These are phyloP conservation scores for Lentinus brumalis DNA, from an alignment of 768 basidiomycete species.

Conservation along the genomic window DNA sequence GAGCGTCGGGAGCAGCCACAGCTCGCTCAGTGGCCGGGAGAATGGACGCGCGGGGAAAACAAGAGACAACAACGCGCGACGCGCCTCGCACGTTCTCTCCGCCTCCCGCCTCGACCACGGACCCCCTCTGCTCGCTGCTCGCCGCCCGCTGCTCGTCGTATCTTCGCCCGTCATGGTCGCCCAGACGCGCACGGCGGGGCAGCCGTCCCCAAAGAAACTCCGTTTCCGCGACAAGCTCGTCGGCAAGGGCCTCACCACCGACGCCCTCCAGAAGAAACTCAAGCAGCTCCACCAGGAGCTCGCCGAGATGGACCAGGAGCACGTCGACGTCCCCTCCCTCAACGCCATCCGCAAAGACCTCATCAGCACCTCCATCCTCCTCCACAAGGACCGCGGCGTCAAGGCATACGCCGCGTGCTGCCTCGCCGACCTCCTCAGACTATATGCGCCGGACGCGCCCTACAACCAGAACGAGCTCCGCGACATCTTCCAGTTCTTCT, in stretches of 20 bases:
- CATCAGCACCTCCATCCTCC: conserved; percentile 73
- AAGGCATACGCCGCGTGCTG: conserved; percentile 95
- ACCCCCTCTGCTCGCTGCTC: not conserved
- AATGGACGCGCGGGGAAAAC: too few species aligned
- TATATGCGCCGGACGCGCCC: conserved; percentile 97
- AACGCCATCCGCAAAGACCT: conserved; percentile 74
- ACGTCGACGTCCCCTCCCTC: conserved; percentile 75
- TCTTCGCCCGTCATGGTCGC: conserved; percentile 59
- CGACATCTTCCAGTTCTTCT: conserved; percentile 98
- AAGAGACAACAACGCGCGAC: conserved; percentile 25
- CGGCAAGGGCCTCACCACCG: conserved; percentile 75
- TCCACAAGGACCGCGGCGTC: conserved; percentile 95
- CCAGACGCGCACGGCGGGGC: conserved; percentile 64
- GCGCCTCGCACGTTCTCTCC: conserved; percentile 4
- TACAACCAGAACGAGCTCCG: conserved; percentile 86
- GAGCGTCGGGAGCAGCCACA: too few species aligned
- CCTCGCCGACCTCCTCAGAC: conserved; percentile 87
- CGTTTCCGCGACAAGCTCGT: conserved; percentile 79
- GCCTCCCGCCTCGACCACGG: not conserved
- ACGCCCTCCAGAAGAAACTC: conserved; percentile 84
- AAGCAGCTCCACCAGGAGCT: conserved; percentile 78
- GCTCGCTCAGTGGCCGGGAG: too few species aligned
- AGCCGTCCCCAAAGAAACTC: conserved; percentile 59
- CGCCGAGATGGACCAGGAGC: conserved; percentile 84
- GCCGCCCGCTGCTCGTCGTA: not conserved